Base-by-base conservation (phyloP, 1,284 basidiomycete species). In the Malassezia pachydermatis region DNA sequence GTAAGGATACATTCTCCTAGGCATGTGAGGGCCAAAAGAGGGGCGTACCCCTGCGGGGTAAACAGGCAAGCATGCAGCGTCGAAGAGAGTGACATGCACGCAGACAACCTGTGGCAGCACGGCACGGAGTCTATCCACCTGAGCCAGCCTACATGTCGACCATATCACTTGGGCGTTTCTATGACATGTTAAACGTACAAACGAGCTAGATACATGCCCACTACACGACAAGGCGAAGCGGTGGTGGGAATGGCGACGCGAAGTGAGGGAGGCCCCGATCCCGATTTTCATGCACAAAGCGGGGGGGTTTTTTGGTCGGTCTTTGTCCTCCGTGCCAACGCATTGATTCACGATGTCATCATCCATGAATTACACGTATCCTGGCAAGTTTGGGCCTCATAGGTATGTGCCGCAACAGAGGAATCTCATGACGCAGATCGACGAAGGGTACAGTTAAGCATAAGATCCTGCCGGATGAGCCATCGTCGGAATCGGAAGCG, bases 381-480 rank as follows among this genome's bases (percentile, higher is more conserved):
- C 20, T 10, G 34, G 25, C 17, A 51, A 45, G 16, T 37, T 25
- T 7, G 49, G 49, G 9, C 49, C 49, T 10, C 43, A 51, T 17
- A 34, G 49, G 49, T 51, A 40, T 28, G 49, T 45, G 7, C 3
- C 6, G n/a, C 25, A 2, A 20, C 2, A n/a, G 14, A 32, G 5
- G 16, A 17, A 14, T 14, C 19, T 39, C 16, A 23, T 23, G 20
- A 32, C 14, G 23, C 10, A 55, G 62, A 35, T 76, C 87, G n/a
- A 89, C 89, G 1, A 94, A 94, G 70, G 79, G 81, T 19, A 81
- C 83, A 5, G 78, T 81, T 51, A 92, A 92, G 71, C 81, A 94
- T 65, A 92, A 94, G 73, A 88, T 94, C 33, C 78, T 95, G 16
- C 89, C 89, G 35, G 88, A 90, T 60, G 86, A 92, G 65, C 86